phyloP scores from a whole-genome alignment of 176 grass and related monocot species.

The Ensete ventricosum region DNA sequence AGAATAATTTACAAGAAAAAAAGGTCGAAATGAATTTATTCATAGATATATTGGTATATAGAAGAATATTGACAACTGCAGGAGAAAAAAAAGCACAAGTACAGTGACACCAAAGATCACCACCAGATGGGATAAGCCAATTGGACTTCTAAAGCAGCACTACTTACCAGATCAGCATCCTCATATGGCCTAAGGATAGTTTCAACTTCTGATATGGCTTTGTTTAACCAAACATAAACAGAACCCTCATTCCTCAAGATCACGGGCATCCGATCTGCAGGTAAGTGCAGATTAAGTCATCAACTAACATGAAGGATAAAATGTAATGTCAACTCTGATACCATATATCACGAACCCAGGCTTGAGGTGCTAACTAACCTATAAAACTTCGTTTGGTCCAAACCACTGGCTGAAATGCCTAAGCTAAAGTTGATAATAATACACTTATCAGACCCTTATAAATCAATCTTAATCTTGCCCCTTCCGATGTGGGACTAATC shows the following conservation, averaged over 20 bases:
- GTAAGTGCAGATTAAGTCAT: slow-evolving; percentile 13
- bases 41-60: neutral
- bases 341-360: too few species aligned
- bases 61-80: neutral
- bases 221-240: slow-evolving; percentile 57
- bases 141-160: neutral
- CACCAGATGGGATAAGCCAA: neutral
- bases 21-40: neutral
- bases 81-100: neutral
- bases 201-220: slow-evolving; percentile 49
- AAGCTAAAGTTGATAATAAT: too few species aligned
- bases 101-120: neutral
- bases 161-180: slow-evolving; percentile 71
- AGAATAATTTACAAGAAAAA: neutral
- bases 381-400: too few species aligned
- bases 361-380: too few species aligned
- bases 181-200: slow-evolving; percentile 68
- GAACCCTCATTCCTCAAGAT: slow-evolving; percentile 48
- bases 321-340: too few species aligned
- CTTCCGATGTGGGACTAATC: too few species aligned
- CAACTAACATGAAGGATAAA: neutral
- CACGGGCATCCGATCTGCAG: slow-evolving; percentile 84
- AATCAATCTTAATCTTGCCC: too few species aligned
- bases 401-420: too few species aligned
- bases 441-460: too few species aligned